Evolutionary conservation across 345 rosid genomes (phyloP), one percentile per base, ranked within the genome.

Genomic region (Eucalyptus regnans): DNA sequence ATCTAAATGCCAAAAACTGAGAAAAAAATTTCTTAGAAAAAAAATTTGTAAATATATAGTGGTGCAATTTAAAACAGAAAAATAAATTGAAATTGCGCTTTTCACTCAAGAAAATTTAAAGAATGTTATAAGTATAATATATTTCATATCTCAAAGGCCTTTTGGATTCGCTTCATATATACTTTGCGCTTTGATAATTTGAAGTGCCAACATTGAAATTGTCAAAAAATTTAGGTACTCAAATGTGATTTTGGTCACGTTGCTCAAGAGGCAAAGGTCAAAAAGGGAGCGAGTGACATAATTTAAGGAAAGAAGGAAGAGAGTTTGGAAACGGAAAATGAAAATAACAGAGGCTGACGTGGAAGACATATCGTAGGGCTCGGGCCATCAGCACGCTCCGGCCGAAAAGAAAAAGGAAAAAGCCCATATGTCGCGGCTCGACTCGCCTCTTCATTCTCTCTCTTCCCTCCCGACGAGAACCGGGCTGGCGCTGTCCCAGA

Each of bases 1-100:
- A 33, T 37, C 14, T 43, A 37, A 20, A 37, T 7, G 48, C 14
- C 0, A 0, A 3, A 37, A 71, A 18, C 0, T 5, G 7, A 33
- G 10, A 68, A 8, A 15, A 18, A 71, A 18, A 0, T 18, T 37
- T 37, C 46, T 20, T 4, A n/a, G 9, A 18, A 76, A 76, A 76
- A 37, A 10, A 41, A 20, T 10, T 20, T 1, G 15, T 4, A 12
- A 41, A 20, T 5, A 41, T 10, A 22, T 5, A 6, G 5, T 9
- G 48, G 3, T 9, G 2, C 25, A 20, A 41, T 41, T 20, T 11
- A 2, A 41, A 76, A 20, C 2, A 41, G 8, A 76, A 76, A 76
- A 76, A 44, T 41, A 41, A 76, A 20, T 76, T 6, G 29, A 20
- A 37, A 76, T 71, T 18, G 12, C 4, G 0, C 46, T 71, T 37